Evolutionary conservation across 352 stramenopile genomes (phyloP), one percentile per base, ranked within the genome.

Genomic region (Globisporangium carolinianum): DNA sequence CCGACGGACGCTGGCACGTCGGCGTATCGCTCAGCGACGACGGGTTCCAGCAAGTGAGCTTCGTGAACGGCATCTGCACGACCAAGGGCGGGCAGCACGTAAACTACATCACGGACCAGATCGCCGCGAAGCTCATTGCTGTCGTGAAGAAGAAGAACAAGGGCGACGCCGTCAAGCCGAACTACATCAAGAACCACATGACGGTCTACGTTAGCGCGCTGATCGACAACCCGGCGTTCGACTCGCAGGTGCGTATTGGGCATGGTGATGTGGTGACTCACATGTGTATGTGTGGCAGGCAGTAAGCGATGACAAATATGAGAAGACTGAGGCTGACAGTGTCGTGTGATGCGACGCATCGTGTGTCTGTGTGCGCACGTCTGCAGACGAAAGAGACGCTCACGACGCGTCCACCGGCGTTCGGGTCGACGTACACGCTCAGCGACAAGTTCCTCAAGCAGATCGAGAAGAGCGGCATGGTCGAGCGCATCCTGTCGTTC

Each of bases 61-160:
- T 99, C 68, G 96, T 99, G 14, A 99, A 99, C 67, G 89, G 91
- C 39, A 98, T 99, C 74, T 96, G 89, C 52, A 99, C 96, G 3
- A 94, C 81, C 10, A 96, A 98, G 68, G 96, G 96, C 52, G 97
- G 97, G 6, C 94, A 98, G 53, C 97, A 99, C 67, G 96, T 99
- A 9, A 87, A 93, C 53, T 96, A 96, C 62, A 92, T 98, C 38
- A 79, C 85, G 6, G 88, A 97, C 50, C 91, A 97, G 63, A 80
- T 98, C 38, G 77, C 80, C 8, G 86, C 87, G 54, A 92, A 94
- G 38, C 73, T 99, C 51, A 76, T 94, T 36, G 81, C 81, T 45
- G 83, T 97, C 53, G 68, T 97, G 12, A 98, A 98, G 65, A 96
- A 97, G 69, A 94, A 94, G 57, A 96, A 97, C 74, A 97, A 97